A percentile compares a stretch with the other conserved stretches of the same genome.
Evolutionary conservation across 2,329 filamentous ascomycete genomes (phyloP).

Genomic region (Pseudogymnoascus sp.): DNA sequence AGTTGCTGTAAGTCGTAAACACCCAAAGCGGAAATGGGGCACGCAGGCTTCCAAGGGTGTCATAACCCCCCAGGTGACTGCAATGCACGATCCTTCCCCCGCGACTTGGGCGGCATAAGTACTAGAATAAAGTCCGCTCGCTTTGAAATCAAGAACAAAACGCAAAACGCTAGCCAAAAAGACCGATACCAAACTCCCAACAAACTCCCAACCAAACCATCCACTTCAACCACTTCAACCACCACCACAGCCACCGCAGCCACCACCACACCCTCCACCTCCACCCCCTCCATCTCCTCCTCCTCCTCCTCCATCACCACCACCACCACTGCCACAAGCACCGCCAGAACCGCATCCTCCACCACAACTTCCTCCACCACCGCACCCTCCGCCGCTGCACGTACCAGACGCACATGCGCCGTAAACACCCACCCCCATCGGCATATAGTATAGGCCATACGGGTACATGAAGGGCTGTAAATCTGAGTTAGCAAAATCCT

Average conservation of each 20-base stretch:
- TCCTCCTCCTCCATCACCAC: constrained; percentile 25
- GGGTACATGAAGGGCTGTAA: constrained; percentile 2
- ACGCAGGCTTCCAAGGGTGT: not conserved
- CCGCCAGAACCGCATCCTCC: constrained; percentile 38
- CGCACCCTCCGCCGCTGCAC: constrained; percentile 36
- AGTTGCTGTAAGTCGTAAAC: not conserved
- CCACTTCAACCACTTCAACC: not conserved
- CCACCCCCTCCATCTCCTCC: constrained; percentile 18
- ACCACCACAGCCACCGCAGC: not conserved
- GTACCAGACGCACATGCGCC: constrained; percentile 34
- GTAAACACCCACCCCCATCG: constrained; percentile 20
- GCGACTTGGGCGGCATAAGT: not conserved
- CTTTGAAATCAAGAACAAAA: not conserved
- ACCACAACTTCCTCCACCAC: constrained; percentile 35
- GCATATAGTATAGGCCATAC: constrained; percentile 27
- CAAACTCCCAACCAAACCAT: not conserved
- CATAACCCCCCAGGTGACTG: not conserved
- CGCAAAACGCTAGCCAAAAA: not conserved
- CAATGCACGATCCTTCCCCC: too few species aligned
- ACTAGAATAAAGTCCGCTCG: not conserved
- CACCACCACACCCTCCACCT: constrained; percentile 17
- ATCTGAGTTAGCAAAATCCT: constrained; percentile 24
- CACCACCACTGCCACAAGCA: constrained; percentile 24
- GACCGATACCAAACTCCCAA: not conserved
- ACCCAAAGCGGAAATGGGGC: not conserved